These are phyloP conservation scores for Anthostomella pinea DNA, from an alignment of 2,329 filamentous ascomycete species.

Conservation along the genomic window DNA sequence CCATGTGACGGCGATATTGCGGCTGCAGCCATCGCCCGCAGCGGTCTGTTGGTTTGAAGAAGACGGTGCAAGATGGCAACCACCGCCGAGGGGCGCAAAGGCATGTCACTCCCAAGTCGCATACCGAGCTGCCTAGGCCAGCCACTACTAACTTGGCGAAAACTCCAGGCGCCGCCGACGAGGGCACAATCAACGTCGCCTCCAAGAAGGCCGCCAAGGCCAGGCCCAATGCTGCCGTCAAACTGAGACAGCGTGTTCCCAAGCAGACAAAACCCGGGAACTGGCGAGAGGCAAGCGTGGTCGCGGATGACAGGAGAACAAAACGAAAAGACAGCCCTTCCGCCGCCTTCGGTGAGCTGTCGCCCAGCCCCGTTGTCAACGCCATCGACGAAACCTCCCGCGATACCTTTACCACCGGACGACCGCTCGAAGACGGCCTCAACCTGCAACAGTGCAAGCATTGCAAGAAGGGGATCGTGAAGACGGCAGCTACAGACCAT, in stretches of 20 bases:
- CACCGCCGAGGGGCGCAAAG: slow-evolving; percentile 27
- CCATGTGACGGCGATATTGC: background rate
- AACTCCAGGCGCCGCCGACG: slow-evolving; percentile 44
- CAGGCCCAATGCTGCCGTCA: slow-evolving; percentile 49
- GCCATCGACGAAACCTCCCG: slow-evolving; percentile 73
- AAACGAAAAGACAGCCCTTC: slow-evolving; percentile 41
- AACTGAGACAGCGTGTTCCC: slow-evolving; percentile 60
- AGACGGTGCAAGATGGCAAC: slow-evolving; percentile 22
- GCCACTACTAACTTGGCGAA: slow-evolving; percentile 13
- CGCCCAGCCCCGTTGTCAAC: slow-evolving; percentile 58
- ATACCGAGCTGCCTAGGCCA: slow-evolving; percentile 4
- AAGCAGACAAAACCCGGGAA: slow-evolving; percentile 67
- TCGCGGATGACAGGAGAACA: slow-evolving; percentile 57
- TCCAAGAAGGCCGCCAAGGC: slow-evolving; percentile 52
- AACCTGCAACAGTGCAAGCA: slow-evolving; percentile 88
- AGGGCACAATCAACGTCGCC: slow-evolving; percentile 61
- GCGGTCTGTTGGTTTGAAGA: background rate
- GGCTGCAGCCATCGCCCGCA: too few species aligned
- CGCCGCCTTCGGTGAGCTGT: slow-evolving; percentile 38
- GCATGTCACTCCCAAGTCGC: slow-evolving; percentile 10
- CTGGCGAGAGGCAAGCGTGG: slow-evolving; percentile 65
- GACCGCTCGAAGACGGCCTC: slow-evolving; percentile 74
- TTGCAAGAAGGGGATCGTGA: slow-evolving; percentile 85
- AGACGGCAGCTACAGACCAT: slow-evolving; percentile 71
- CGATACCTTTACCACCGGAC: slow-evolving; percentile 77